A percentile compares a stretch with the other conserved stretches of the same genome.
These are phyloP conservation scores for Phytophthora cactorum DNA, from an alignment of 352 stramenopile species.

Conservation along the genomic window DNA sequence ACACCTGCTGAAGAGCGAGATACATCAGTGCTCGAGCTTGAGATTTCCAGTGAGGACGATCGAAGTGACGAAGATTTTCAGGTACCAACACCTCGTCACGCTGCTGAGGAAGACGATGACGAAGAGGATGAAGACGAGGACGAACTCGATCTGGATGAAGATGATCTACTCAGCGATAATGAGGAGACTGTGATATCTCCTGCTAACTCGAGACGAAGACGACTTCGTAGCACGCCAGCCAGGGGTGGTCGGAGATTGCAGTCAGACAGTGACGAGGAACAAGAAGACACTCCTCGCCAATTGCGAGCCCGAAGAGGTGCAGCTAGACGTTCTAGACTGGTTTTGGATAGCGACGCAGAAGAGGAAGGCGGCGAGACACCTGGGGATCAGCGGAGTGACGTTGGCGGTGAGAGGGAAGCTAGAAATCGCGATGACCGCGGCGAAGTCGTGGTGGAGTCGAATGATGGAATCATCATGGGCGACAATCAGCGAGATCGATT, in stretches of 20 bases:
- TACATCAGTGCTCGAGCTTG: constrained; percentile 82
- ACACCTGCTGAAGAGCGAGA: constrained; percentile 77
- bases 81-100: constrained; percentile 50
- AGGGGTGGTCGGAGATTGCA: constrained; percentile 50
- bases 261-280: constrained; percentile 21
- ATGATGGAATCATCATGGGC: constrained; percentile 83
- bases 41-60: constrained; percentile 90
- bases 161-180: constrained; percentile 60
- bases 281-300: constrained; percentile 34
- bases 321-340: constrained; percentile 28
- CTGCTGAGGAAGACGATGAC: constrained; percentile 60
- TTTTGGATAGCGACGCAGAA: constrained; percentile 42
- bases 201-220: constrained; percentile 45
- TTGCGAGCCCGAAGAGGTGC: constrained; percentile 32
- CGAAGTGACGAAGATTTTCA: constrained; percentile 89
- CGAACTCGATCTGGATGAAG: constrained; percentile 50
- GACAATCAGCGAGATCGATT: constrained; percentile 87
- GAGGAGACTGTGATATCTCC: constrained; percentile 46
- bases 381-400: constrained; percentile 6
- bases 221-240: constrained; percentile 41
- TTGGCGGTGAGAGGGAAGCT: constrained; percentile 12
- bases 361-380: constrained; percentile 18
- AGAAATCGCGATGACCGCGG: constrained; percentile 27
- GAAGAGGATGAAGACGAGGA: constrained; percentile 68
- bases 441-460: constrained; percentile 80